phyloP scores from a whole-genome alignment of 2,329 filamentous ascomycete species.

The Leptographium procerum region DNA sequence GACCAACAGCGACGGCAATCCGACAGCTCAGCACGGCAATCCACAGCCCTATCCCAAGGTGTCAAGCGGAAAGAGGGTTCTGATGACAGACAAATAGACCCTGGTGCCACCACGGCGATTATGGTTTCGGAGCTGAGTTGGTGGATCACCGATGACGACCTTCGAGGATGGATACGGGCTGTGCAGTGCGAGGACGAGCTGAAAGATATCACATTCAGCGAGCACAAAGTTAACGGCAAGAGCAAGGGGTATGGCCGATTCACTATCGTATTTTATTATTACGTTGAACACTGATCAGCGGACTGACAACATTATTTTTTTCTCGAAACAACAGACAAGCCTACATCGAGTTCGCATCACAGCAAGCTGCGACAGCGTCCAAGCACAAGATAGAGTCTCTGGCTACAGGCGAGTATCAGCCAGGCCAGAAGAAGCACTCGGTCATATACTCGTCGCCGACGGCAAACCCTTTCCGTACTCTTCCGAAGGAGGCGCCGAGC shows the following conservation, averaged over 20 bases:
- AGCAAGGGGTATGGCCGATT: slow-evolving; percentile 86
- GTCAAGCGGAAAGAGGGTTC: slow-evolving; percentile 50
- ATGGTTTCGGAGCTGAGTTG: slow-evolving; percentile 86
- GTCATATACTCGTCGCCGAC: slow-evolving; percentile 66
- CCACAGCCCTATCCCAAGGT: slow-evolving; percentile 36
- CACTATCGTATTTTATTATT: not conserved
- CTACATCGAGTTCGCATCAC: slow-evolving; percentile 73
- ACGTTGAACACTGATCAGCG: not conserved
- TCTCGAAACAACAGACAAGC: slow-evolving; percentile 41
- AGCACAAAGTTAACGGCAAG: slow-evolving; percentile 98
- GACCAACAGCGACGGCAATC: slow-evolving; percentile 2
- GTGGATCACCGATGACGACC: slow-evolving; percentile 95
- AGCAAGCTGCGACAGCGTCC: slow-evolving; percentile 73
- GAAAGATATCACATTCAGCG: slow-evolving; percentile 89
- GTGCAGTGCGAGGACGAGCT: slow-evolving; percentile 75
- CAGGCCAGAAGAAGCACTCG: slow-evolving; percentile 56
- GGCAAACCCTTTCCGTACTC: slow-evolving; percentile 78
- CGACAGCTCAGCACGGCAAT: slow-evolving; percentile 16
- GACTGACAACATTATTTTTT: not conserved
- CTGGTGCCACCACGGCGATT: slow-evolving; percentile 55
- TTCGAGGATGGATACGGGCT: slow-evolving; percentile 73
- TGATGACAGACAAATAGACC: slow-evolving; percentile 47
- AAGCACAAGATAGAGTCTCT: slow-evolving; percentile 71
- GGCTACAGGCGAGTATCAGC: slow-evolving; percentile 36
- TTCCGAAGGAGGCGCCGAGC: slow-evolving; percentile 76